Percentiles rank a stretch among this genome's conserved stretches.
phyloP scores from a whole-genome alignment of 768 basidiomycete species.

The Sarcodon sp. region DNA sequence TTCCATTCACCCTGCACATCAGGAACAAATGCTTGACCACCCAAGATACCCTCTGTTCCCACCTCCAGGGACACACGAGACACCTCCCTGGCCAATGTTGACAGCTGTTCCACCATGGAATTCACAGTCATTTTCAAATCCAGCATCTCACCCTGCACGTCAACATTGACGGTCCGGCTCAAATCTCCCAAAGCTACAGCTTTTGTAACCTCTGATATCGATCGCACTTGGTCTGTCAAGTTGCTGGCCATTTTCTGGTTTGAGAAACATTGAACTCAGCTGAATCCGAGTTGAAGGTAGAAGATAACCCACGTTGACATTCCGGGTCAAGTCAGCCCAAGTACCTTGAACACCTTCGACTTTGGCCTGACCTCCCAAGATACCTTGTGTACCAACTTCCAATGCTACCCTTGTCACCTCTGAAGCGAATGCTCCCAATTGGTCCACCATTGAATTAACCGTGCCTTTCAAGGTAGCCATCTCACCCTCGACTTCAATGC shows the following conservation, averaged over 20 bases:
- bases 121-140: slow-evolving; percentile 75
- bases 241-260: slow-evolving; percentile 78
- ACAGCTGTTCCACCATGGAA: slow-evolving; percentile 63
- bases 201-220: slow-evolving; percentile 78
- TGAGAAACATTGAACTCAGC: background rate
- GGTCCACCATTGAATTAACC: slow-evolving; percentile 93
- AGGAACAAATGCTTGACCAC: slow-evolving; percentile 86
- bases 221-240: slow-evolving; percentile 77
- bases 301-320: slow-evolving; percentile 61
- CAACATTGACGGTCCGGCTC: slow-evolving; percentile 75
- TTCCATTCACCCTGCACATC: slow-evolving; percentile 95
- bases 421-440: slow-evolving; percentile 73
- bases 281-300: background rate
- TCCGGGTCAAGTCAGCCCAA: slow-evolving; percentile 82
- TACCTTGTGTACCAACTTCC: slow-evolving; percentile 86
- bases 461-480: slow-evolving; percentile 77
- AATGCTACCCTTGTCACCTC: slow-evolving; percentile 76
- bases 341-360: slow-evolving; percentile 90
- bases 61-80: slow-evolving; percentile 88
- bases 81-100: slow-evolving; percentile 70
- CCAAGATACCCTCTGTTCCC: slow-evolving; percentile 86
- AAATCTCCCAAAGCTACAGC: slow-evolving; percentile 77
- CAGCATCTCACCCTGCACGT: slow-evolving; percentile 91
- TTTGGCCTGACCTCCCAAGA: slow-evolving; percentile 80
- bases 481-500: slow-evolving; percentile 80